Evolutionary conservation across 768 basidiomycete genomes (phyloP), one percentile per base, ranked within the genome.

Genomic region (Cytidiella melzeri): DNA sequence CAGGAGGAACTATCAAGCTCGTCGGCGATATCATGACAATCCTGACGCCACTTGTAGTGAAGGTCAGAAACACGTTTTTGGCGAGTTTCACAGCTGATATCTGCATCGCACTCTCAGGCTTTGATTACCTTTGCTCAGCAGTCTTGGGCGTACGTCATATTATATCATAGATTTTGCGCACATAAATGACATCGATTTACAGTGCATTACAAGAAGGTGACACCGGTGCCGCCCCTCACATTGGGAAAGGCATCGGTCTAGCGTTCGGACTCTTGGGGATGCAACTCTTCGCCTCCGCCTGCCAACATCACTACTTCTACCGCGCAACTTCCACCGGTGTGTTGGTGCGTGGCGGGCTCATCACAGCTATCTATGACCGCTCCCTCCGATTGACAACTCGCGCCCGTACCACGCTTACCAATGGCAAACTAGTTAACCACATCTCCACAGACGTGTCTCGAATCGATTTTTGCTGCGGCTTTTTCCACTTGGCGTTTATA

Each of bases 401-500:
- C 37, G 81, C 91, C 5, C 79, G 94, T 5, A 81, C 83, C 1
- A 82, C 79, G 7, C 75, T 94, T 38, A 81, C 88, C 1, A 96
- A 91, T 59, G 94, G 92, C 19, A 87, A 87, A 61, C 77, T 96
- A 10, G 85, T 96, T 54, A 94, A 92, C 56, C 92, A 95, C 68
- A 94, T 98, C 52, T 92, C 89, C 4, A 91, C 88, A 1, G 92
- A 93, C 61, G 82, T 94, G 19, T 92, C 87, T 24, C 79, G 93
- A 19, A 88, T 97, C 61, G 92, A 97, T 62, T 96, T 92, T 57
- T 86, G 84, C 58, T 74, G 79, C 57, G 73, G 83, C 18, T 87
- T 83, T 69, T 86, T 90, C 65, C 87, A 90, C 57, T 83, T 92
- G 75, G 73, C 76, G 34, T 90, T 86, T 84, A 70, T 84, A 4